Evolutionary conservation across 2,329 filamentous ascomycete genomes (phyloP), one percentile per base, ranked within the genome.

Genomic region (Ceratocystiopsis sp.): DNA sequence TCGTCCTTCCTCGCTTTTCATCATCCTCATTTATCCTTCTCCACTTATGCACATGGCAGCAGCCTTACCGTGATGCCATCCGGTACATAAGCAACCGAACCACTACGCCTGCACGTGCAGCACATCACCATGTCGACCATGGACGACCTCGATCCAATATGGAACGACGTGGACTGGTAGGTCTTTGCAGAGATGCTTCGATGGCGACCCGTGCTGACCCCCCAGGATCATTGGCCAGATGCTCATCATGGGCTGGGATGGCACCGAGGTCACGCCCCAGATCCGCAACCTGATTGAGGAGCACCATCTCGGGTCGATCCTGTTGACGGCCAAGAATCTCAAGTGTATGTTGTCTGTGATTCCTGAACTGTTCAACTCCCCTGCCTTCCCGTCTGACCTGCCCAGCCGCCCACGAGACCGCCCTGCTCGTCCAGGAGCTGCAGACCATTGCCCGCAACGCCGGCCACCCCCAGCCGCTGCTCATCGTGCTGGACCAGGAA

Each of bases 401-500:
- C 50, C 50, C 59, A 96, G 89, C 87, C 55, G 89, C 87, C 47
- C 79, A 93, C 58, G 83, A 95, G 56, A 87, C 89, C 32, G 87
- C 89, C 37, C 75, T 73, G 55, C 70, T 96, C 37, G 84, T 94
- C 29, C 81, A 91, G 55, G 86, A 96, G 55, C 69, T 98, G 38
- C 91, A 98, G 61, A 86, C 79, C 41, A 89, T 93, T 56, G 91
- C 91, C 35, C 83, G 84, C 56, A 74, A 93, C 61, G 81, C 89
- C 46, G 89, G 89, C 17, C 89, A 96, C 59, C 80, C 83, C 3
- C 80, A 89, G 3, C 91, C 91, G 2, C 65, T 98, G 16, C 68
- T 93, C 43, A 95, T 98, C 53, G 87, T 83, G 35, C 67, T 96
- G 35, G 91, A 96, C 57, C 91, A 98, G 58, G 91, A 98, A 60